Evolutionary conservation across 176 grass and related monocot genomes (phyloP).

Genomic region (Lolium multiflorum): DNA sequence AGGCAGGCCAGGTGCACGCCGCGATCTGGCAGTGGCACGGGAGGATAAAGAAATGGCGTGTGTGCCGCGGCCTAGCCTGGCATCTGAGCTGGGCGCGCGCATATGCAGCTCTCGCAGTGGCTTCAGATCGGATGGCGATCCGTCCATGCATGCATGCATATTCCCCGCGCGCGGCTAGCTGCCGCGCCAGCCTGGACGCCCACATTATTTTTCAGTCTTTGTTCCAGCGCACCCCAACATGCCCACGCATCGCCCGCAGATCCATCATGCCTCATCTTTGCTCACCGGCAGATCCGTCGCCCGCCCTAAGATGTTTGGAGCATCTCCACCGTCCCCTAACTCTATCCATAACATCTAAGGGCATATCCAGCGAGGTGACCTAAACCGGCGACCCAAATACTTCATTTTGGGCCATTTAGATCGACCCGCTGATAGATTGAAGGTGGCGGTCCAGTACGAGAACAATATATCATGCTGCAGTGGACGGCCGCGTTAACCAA

Average conservation of each 20-base stretch:
- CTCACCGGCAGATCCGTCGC: too few relatives aligned
- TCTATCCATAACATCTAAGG: too few relatives aligned
- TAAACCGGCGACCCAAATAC: too few relatives aligned
- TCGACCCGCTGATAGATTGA: too few relatives aligned
- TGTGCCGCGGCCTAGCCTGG: neutral
- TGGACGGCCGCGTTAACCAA: too few relatives aligned
- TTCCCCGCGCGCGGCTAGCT: neutral
- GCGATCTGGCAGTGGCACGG: neutral
- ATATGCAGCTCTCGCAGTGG: neutral
- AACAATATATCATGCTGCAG: too few relatives aligned
- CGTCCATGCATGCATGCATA: neutral
- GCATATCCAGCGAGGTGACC: too few relatives aligned
- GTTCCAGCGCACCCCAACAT: conserved; percentile 38
- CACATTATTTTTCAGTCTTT: conserved; percentile 38
- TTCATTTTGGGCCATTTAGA: too few relatives aligned
- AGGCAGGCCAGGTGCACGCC: conserved; percentile 26
- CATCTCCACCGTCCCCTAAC: too few relatives aligned
- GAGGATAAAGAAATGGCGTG: conserved; percentile 11
- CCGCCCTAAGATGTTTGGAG: too few relatives aligned
- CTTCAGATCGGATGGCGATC: conserved; percentile 18
- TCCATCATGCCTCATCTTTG: neutral
- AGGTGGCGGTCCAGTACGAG: too few relatives aligned
- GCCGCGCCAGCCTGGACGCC: conserved; percentile 48
- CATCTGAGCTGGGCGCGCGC: conserved; percentile 31
- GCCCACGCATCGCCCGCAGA: neutral